Evolutionary conservation across 2,329 filamentous ascomycete genomes (phyloP), one percentile per base, ranked within the genome.

Genomic region (Septoria linicola): DNA sequence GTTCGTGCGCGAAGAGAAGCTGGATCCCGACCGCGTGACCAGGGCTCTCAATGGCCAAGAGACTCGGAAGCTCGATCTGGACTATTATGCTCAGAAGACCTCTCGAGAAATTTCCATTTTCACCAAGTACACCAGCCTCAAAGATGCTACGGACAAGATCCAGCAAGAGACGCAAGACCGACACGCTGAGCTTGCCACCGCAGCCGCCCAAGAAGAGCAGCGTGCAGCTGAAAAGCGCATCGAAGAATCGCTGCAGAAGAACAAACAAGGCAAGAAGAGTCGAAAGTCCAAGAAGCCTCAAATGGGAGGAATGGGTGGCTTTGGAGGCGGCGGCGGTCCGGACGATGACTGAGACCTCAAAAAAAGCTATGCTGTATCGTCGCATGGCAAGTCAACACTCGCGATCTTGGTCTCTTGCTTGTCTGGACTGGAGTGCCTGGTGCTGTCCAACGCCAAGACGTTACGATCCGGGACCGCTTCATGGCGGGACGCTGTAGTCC

Each of bases 1-100:
- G 67, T 93, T 89, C 72, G 87, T 85, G 62, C 83, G 85, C 54
- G 89, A 93, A 70, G 88, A 93, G 70, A 77, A 81, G 27, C 74
- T 81, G 46, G 78, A 85, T 57, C 83, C 86, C 0, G 70, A 73
- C 2, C 78, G 80, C 55, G 77, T 95, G 59, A 82, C 82, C 54
- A 76, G 77, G 30, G 82, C 82, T 4, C 73, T 93, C 49, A 79
- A 70, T 37, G 72, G 70, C 14, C 61, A 65, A 16, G 67, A 69
- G 14, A 65, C 68, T 7, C 67, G 70, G 4, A 61, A 63, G n/a
- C 68, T 69, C 66, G 65, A 71, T 44, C 69, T 76, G 55, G 64
- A 70, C 23, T 59, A 63, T 8, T 77, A 74, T 51, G 68, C 73
- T 1, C 54, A 59, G 17, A 64, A 65, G n/a, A 66, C 66, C 7